Base-by-base conservation (phyloP, 2,329 filamentous ascomycete genomes). In the Penicillium crustosum region DNA sequence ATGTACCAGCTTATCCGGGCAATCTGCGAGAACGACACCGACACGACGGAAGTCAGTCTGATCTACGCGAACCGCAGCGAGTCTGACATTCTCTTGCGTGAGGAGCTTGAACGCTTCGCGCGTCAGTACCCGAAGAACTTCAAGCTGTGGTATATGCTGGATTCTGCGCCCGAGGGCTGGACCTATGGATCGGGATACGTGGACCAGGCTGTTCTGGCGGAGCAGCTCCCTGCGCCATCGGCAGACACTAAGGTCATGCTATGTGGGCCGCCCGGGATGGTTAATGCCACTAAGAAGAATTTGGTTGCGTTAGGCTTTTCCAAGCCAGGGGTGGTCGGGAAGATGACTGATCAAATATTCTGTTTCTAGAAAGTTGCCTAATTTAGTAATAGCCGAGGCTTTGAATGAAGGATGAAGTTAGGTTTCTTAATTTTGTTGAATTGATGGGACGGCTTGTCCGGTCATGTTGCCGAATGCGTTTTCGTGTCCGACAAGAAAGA, bases 1-100 rank as follows among this genome's bases (percentile, higher is more conserved):
- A 83, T 85, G 80, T 84, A 79, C 68, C 85, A 88, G 66, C 70
- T 88, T 7, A 86, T 88, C 65, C 81, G 84, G 4, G 83, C 84
- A 43, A 85, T 88, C 55, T 86, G 83, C 65, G 84, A 87, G 65
- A 82, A 87, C 53, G 75, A 80, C n/a, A 73, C 70, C 7, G 86
- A 88, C 60, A 77, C 75, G 1, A 88, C 86, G 0, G 71, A 83
- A 61, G 70, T 87, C 42, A 81, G 75, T 44, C 73, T 88, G 5
- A 70, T 88, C 31, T 87, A 86, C 59, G 86, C 83, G 31, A 88
- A 86, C 70, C 76, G 80, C 1, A 78, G 77, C 0, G 83, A 86
- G 62, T 77, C 76, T 2, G 86, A 88, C 61, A 88, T 89, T 54
- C 68, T 89, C 8, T 71, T 88, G 17, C 75, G 83, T 0, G 61